Evolutionary conservation across 164 flowering plant species (phyloP).

Genomic region (Kalanchoe fedtschenkoi): DNA sequence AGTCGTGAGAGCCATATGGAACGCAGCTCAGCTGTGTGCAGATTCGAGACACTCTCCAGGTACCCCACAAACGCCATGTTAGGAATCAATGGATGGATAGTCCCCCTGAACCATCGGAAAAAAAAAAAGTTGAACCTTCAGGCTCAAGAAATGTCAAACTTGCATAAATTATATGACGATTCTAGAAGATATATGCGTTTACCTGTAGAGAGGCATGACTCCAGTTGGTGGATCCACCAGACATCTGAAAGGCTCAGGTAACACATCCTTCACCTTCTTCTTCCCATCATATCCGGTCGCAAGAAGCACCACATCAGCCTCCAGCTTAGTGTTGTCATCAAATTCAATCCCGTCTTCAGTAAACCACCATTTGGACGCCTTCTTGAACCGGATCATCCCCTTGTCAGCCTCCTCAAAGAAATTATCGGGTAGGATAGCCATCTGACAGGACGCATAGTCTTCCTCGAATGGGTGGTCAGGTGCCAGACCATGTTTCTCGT

Average conservation of each 20-base stretch:
- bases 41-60: conserved; percentile 65
- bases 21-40: conserved; percentile 70
- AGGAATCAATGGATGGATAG: conserved; percentile 78
- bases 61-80: conserved; percentile 85
- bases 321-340: conserved; percentile 52
- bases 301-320: conserved; percentile 78
- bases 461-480: conserved; percentile 89
- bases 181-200: conserved; percentile 24
- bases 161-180: too few relatives aligned
- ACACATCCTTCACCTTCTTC: conserved; percentile 47
- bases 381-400: conserved; percentile 64
- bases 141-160: too few relatives aligned
- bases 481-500: conserved; percentile 62
- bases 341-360: conserved; percentile 61
- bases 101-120: conserved; percentile 33
- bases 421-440: conserved; percentile 81
- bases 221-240: conserved; percentile 47
- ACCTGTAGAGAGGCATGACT: conserved; percentile 81
- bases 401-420: conserved; percentile 78
- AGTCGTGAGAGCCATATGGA: conserved; percentile 71
- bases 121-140: not conserved
- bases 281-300: conserved; percentile 89
- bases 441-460: conserved; percentile 88
- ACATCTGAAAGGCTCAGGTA: conserved; percentile 69
- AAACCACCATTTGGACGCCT: conserved; percentile 67